phyloP scores from a whole-genome alignment of 257 asterid species.

The Plantago ovata region DNA sequence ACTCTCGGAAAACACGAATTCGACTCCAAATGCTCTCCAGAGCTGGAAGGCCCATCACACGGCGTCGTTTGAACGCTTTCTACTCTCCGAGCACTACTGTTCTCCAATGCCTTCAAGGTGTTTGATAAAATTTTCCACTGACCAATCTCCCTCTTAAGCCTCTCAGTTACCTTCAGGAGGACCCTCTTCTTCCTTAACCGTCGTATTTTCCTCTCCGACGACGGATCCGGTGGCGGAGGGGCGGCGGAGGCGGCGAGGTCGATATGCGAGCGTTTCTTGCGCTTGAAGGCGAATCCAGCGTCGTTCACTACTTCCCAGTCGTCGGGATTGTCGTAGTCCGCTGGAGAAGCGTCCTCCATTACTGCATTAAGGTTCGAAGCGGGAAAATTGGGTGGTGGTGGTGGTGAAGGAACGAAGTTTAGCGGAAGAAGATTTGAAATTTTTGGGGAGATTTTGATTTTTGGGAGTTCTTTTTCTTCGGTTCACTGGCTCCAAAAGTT shows the following conservation, averaged over 20 bases:
- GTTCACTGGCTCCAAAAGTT: too few species aligned
- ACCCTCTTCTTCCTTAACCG: conserved; percentile 50
- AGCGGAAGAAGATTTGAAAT: conserved; percentile 6
- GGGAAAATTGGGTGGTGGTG: conserved; percentile 16
- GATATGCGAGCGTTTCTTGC: conserved; percentile 45
- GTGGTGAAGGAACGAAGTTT: conserved; percentile 12
- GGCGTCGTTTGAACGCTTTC: conserved; percentile 29
- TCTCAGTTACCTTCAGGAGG: conserved; percentile 51
- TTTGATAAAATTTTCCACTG: conserved; percentile 79
- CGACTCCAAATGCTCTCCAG: conserved; percentile 21
- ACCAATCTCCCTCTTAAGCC: conserved; percentile 44
- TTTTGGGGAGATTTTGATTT: background rate
- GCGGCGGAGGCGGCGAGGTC: conserved; percentile 30
- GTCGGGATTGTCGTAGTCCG: conserved; percentile 39
- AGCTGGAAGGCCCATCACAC: conserved; percentile 25
- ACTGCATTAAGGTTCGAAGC: conserved; percentile 14
- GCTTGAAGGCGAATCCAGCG: conserved; percentile 66
- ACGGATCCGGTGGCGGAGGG: conserved; percentile 58
- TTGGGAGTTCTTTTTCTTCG: background rate
- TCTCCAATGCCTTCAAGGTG: conserved; percentile 45
- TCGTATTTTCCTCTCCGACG: conserved; percentile 43
- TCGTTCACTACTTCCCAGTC: conserved; percentile 65
- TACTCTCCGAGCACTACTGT: conserved; percentile 19
- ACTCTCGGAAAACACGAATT: conserved; percentile 28
- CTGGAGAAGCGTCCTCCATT: conserved; percentile 47